Conservation (phyloP, 495 filamentous ascomycete species). For the Penicillium paxilli region DNA sequence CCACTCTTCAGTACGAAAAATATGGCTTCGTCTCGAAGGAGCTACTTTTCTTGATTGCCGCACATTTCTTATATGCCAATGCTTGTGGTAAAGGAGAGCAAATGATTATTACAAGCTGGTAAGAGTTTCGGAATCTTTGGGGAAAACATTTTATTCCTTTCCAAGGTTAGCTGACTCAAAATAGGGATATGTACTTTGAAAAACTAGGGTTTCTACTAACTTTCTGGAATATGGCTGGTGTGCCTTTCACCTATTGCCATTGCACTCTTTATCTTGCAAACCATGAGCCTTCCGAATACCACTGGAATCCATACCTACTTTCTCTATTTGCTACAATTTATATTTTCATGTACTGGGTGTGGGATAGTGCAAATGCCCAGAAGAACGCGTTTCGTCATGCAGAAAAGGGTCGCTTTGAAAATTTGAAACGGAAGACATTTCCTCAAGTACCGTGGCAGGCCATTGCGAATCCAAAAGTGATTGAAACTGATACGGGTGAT, state of each 20-base stretch:
- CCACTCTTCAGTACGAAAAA: slow-evolving; percentile 78
- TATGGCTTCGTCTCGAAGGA: slow-evolving; percentile 89
- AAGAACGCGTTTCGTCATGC: slow-evolving; percentile 88
- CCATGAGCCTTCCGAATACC: slow-evolving; percentile 76
- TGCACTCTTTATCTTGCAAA: slow-evolving; percentile 88
- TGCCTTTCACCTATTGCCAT: slow-evolving; percentile 94
- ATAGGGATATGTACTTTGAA: slow-evolving; percentile 94
- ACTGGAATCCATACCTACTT: slow-evolving; percentile 66
- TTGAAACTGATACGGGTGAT: slow-evolving; percentile 72
- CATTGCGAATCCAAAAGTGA: slow-evolving; percentile 74
- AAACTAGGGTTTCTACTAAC: slow-evolving; percentile 99
- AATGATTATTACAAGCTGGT: slow-evolving; percentile 81
- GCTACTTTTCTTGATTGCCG: slow-evolving; percentile 80
- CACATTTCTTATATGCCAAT: slow-evolving; percentile 91
- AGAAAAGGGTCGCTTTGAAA: slow-evolving; percentile 65
- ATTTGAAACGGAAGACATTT: slow-evolving; percentile 71
- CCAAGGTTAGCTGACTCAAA: not conserved
- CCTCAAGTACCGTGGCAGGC: slow-evolving; percentile 83
- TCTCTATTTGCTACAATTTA: slow-evolving; percentile 64
- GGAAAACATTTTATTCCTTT: not conserved
- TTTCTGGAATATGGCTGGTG: slow-evolving; percentile 98
- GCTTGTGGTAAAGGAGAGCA: slow-evolving; percentile 95
- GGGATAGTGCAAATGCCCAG: slow-evolving; percentile 86
- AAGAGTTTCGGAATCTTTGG: not conserved
- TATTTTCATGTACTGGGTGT: slow-evolving; percentile 85